Evolutionary conservation across 1,284 basidiomycete species (phyloP).

Genomic region (Heterobasidion annosum): DNA sequence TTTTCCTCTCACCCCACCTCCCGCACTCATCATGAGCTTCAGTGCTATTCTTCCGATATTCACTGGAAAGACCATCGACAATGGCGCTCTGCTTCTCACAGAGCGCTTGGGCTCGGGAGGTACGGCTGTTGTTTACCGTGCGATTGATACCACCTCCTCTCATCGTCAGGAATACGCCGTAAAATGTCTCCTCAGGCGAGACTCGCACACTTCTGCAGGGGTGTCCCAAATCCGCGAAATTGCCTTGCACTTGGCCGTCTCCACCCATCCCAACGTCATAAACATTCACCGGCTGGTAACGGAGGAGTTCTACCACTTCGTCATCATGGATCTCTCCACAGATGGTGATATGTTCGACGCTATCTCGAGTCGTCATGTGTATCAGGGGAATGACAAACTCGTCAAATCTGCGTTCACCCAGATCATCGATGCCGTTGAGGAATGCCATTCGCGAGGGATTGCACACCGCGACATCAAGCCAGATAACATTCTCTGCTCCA

Average conservation of each 20-base stretch:
- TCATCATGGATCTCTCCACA: slow-evolving; percentile 54
- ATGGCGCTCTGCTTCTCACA: neutral
- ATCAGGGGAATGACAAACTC: slow-evolving; percentile 39
- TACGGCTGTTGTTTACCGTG: slow-evolving; percentile 32
- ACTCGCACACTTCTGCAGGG: slow-evolving; percentile 16
- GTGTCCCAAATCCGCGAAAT: slow-evolving; percentile 13
- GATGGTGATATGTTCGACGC: slow-evolving; percentile 59
- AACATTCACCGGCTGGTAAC: slow-evolving; percentile 49
- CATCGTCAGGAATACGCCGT: slow-evolving; percentile 32
- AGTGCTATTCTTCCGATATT: too few relatives aligned
- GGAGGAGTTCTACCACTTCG: slow-evolving; percentile 38
- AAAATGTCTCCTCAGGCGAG: slow-evolving; percentile 49
- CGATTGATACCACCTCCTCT: slow-evolving; percentile 22
- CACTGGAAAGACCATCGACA: neutral
- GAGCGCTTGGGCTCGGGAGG: slow-evolving; percentile 34
- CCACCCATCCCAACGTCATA: slow-evolving; percentile 49
- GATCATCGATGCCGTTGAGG: slow-evolving; percentile 54
- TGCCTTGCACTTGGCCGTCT: slow-evolving; percentile 45
- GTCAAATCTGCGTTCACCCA: slow-evolving; percentile 45
- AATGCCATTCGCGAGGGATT: slow-evolving; percentile 51
- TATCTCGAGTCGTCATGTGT: slow-evolving; percentile 40
- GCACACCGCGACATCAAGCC: slow-evolving; percentile 71
- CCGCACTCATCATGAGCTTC: too few relatives aligned
- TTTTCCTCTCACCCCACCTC: too few relatives aligned
- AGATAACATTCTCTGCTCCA: slow-evolving; percentile 59